Evolutionary conservation across 306 rosid genomes (phyloP), one percentile per base, ranked within the genome.

Genomic region (Cucumis melo): DNA sequence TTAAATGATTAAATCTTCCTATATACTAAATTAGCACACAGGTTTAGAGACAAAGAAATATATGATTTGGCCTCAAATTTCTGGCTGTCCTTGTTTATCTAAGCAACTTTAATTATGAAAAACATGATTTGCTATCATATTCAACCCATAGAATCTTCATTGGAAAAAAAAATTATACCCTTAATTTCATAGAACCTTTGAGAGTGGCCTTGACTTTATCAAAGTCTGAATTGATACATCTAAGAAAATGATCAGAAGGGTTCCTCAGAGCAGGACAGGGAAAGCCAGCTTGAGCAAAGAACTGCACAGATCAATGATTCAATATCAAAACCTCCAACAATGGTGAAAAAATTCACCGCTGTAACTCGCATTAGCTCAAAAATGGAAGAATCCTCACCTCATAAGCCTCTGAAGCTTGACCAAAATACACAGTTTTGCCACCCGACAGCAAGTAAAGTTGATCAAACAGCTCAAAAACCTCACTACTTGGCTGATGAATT

Each of bases 251-350:
- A 82, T 94, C 99, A 38, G 99, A 94, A 5, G 99, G 98, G 82
- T 92, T 94, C 85, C 99, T 94, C 87, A 94, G 74, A 84, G 98
- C 91, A 70, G 99, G 96, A 87, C 99, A 94, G 14, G 99, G 99
- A 81, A 94, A 94, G 27, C 99, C 98, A 75, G 98, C 96, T 84
- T 88, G 99, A 66, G 90, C 91, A 88, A 94, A 94, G 86, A 94
- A 94, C 98, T 94, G 89, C 86, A 82, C 7, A 78, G 10, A 80
- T 63, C 36, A 63, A 58, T 7, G 60, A 27, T 10, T 19, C n/a
- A 54, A 46, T 24, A 38, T 32, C 32, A 57, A 15, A 60, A 13
- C 20, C 57, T 14, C 57, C 14, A 70, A 70, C 20, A 68, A 68
- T 68, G 74, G 74, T 5, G 10, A 23, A 57, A 17, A 1, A 9